Evolutionary conservation across 495 filamentous ascomycete genomes (phyloP), one percentile per base, ranked within the genome.

Genomic region (Amphirosellinia nigrospora): DNA sequence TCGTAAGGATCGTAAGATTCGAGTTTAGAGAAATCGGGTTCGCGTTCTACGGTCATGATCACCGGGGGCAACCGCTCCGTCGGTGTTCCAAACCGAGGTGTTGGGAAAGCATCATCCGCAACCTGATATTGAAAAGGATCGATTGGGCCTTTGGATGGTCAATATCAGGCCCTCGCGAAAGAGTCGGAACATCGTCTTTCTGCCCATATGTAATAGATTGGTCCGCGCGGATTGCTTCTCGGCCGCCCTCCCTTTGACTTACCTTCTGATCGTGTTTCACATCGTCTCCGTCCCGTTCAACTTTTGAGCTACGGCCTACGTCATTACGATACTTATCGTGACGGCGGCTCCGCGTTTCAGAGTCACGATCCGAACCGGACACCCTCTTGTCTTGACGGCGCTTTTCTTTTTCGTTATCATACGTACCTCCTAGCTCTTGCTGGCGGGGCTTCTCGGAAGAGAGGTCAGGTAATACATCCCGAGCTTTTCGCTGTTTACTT

Each of bases 71-170:
- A 59, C 43, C 77, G 76, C 60, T 73, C 72, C 64, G 68, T 72
- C 39, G 78, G 83, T n/a, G 78, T 80, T 34, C 72, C 69, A 63
- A 75, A 66, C 8, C 66, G 58, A 10, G 83, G 82, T 26, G 83
- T 82, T 41, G 70, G 72, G 61, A 85, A 86, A 55, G 83, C 83
- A 74, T 85, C 82, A 59, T 83, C 78, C 16, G 76, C 36, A 67
- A 86, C 85, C 71, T 86, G 86, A 60, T 73, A 87, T 68, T 84
- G 79, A 73, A 87, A 87, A 19, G 84, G 82, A 71, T 87, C 83
- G 66, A 86, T 68, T 15, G 76, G 60, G 8, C 68, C 72, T 55
- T 76, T 68, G 34, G 70, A 68, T 11, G 65, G 56, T 38, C 28
- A 69, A 63, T 38, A 50, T 16, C 62, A 21, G 60, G 32, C 43